Evolutionary conservation across 352 stramenopile genomes (phyloP), one percentile per base, ranked within the genome.

Genomic region (Aphanomyces invadans): DNA sequence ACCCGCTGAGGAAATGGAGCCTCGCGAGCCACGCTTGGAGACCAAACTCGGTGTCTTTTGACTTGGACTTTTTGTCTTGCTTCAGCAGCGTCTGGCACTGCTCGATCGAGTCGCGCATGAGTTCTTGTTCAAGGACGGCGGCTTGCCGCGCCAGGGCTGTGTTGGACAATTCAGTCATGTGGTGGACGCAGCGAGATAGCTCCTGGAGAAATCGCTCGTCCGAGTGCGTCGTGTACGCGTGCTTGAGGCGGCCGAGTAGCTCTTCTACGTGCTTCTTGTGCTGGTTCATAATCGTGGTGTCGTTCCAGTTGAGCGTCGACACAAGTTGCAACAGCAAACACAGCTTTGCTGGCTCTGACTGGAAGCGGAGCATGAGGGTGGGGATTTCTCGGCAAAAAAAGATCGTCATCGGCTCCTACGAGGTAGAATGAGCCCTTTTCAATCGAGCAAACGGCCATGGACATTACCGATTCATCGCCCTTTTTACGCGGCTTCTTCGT

Each of bases 351-450:
- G 77, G 72, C 51, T 95, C 86, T 0, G 85, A 81, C 64, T 95
- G 84, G 36, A 88, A 92, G 28, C 79, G 69, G 39, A 86, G 68
- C 10, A 95, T 78, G 60, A 95, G 69, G 11, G 70, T 85, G 17
- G 86, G 84, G 29, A 95, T 78, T 65, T 93, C 86, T 36, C 87
- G 86, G 72, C 80, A 92, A 45, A 91, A 92, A 42, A 64, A 65
- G 9, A 67, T 39, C 9, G 53, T 53, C 39, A 60, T 57, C 21
- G 60, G 56, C 62, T 92, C 86, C 60, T 89, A 79, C 81, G 90
- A 23, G 38, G 17, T 48, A 28, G 5, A 15, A 51, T 42, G 4
- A 45, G 32, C 19, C n/a, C n/a, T n/a, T n/a, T n/a, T 4, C 29
- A 36, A 12, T 36, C 21, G 49, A 51, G 29, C 4, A 46, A n/a